Base-by-base conservation (phyloP, 495 filamentous ascomycete genomes). In the Penicillium egyptiacum region DNA sequence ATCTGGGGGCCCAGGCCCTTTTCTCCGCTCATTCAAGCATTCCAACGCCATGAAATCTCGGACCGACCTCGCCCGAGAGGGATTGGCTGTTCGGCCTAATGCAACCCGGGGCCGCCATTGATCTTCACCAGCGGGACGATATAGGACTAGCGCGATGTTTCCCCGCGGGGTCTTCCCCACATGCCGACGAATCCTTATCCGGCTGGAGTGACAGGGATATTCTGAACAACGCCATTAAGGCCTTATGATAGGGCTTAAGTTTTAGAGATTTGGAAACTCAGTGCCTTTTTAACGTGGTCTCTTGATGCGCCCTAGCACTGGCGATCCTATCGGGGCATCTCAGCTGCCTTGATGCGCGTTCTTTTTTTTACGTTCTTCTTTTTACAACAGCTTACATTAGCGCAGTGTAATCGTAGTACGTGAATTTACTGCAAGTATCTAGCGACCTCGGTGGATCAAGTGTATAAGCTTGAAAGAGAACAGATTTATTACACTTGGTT, bases 1-100 rank as follows among this genome's bases (percentile, higher is more conserved):
- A 37, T 55, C 45, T 2, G 46, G 37, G 57, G 52, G 40, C 51
- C 57, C 37, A 59, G 31, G 57, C 17, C 17, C 6, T 55, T 39
- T 45, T 25, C 39, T 14, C 45, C 45, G 46, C 9, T 35, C 9
- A 17, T 35, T 50, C 31, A 49, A 50, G 20, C 12, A 31, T 23
- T 44, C 8, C 5, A 23, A 33, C 17, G 12, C 20, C 23, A 42
- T 42, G 5, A 10, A 10, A 33, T 23, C 45, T 59, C 57, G 57
- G 26, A 48, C 5, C 45, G 9, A 9, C 35, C 20, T 45, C 14
- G 16, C 4, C 51, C 51, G 51, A 54, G 19, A 35, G 10, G 0
- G 14, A 16, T 43, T 35, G 40, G 30, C 19, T 5, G 9, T 44
- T 54, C 51, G 51, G 51, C 17, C 10, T 17, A 45, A 45, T 45